A percentile compares a stretch with the other conserved stretches of the same genome.
Conservation (phyloP, 768 basidiomycete genomes). For the Boletales sp. region DNA sequence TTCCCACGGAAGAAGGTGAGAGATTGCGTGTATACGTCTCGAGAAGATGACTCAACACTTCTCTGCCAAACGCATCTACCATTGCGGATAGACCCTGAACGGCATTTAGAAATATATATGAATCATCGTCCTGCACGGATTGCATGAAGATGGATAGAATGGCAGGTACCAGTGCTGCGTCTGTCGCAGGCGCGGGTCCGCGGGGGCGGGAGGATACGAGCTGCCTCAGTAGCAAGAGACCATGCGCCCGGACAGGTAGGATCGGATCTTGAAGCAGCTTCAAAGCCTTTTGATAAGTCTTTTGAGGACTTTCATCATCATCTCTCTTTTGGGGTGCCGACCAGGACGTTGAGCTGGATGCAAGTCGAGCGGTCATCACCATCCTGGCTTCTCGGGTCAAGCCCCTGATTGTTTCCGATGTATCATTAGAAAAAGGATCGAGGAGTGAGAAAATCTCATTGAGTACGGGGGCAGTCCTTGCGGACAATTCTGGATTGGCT, state of each 20-base stretch:
- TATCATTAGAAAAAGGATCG: constrained; percentile 49
- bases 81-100: constrained; percentile 87
- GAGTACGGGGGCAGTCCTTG: constrained; percentile 57
- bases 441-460: constrained; percentile 68
- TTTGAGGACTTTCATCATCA: constrained; percentile 39
- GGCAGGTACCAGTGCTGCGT: constrained; percentile 70
- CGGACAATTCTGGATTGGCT: constrained; percentile 59
- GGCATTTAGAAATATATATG: constrained; percentile 92
- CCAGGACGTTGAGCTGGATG: constrained; percentile 47
- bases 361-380: constrained; percentile 78
- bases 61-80: constrained; percentile 65
- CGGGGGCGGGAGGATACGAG: constrained; percentile 48
- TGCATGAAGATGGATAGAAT: constrained; percentile 87
- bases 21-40: constrained; percentile 60
- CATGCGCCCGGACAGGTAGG: constrained; percentile 91
- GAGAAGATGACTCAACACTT: constrained; percentile 66
- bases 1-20: constrained; percentile 32
- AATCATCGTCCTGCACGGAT: constrained; percentile 85
- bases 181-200: constrained; percentile 25
- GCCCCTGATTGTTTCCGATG: constrained; percentile 47
- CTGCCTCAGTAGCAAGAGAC: constrained; percentile 75
- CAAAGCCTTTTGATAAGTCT: constrained; percentile 82
- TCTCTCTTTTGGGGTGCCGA: constrained; percentile 9
- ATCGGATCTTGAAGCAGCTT: constrained; percentile 88
- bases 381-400: constrained; percentile 77